Evolutionary conservation across 164 flowering plant species (phyloP), one percentile per base, ranked within the genome.

Genomic region (Saururus chinensis): DNA sequence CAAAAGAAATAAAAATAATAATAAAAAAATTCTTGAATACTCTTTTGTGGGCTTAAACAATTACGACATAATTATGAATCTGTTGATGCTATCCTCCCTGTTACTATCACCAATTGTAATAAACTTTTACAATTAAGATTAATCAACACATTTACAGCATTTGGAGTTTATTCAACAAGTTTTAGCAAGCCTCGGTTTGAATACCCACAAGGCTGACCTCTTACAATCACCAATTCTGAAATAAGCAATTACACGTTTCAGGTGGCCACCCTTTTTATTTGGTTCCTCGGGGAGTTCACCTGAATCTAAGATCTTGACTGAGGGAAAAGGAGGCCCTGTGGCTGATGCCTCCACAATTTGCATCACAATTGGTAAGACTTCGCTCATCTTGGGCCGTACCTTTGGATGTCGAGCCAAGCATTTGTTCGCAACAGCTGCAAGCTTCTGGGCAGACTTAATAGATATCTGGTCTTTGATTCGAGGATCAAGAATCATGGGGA

Each of bases 331-430:
- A 60, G 75, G 69, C 21, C 69, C 80, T 17, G 11, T 66, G 17
- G 71, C 79, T 21, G 71, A 41, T 40, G 68, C 59, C 24, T 84
- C 84, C 56, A 76, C 69, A 6, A 89, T 76, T 51, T 24, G 70
- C 40, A 77, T 72, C 63, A 92, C 68, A 83, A 82, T 80, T 69
- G 83, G 88, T 71, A 85, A 57, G 30, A 92, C 84, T 64, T 87
- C 84, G 48, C 92, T 89, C 96, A 92, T 92, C 66, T 76, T 87
- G 40, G 96, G 98, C 3, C 96, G 83, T 12, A 68, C 30, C 66
- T 80, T 87, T n/a, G 84, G 68, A 0, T 85, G 79, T 51, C 84
- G 62, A 0, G 68, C 70, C 70, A 92, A 65, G 75, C 98, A 92
- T 61, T 70, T 70, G 75, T 85, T 87, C n/a, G 98, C 98, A 21